phyloP scores from a whole-genome alignment of 192 early-diverging fungal species.

The Coemansia sp. region DNA sequence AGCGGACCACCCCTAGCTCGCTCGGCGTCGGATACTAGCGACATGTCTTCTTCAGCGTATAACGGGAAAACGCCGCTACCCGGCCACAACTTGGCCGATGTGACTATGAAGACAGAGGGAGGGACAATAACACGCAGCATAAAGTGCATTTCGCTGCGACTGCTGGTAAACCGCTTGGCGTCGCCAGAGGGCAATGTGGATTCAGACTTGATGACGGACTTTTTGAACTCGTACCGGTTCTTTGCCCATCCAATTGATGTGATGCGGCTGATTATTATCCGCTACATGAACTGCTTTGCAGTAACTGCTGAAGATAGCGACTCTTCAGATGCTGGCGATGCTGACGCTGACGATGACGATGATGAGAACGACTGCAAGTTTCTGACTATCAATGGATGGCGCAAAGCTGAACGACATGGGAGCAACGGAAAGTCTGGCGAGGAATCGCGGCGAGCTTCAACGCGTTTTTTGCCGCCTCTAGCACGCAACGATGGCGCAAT shows the following conservation, averaged over 20 bases:
- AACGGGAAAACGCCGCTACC: constrained; percentile 4
- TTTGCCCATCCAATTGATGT: constrained; percentile 64
- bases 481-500: constrained; percentile 49
- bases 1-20: constrained; percentile 18
- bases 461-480: constrained; percentile 23
- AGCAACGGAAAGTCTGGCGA: neutral
- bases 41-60: constrained; percentile 13
- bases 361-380: constrained; percentile 17
- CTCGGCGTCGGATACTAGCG: constrained; percentile 28
- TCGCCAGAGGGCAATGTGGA: constrained; percentile 59
- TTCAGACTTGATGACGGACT: constrained; percentile 60
- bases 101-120: constrained; percentile 48
- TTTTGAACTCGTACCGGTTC: constrained; percentile 66
- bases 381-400: constrained; percentile 49
- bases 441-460: constrained; percentile 6
- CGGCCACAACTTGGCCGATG: constrained; percentile 35
- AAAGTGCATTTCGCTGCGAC: constrained; percentile 46
- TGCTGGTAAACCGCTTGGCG: constrained; percentile 52
- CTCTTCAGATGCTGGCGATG: constrained; percentile 11
- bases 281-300: constrained; percentile 61
- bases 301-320: constrained; percentile 6
- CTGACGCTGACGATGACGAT: neutral
- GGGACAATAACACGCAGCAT: constrained; percentile 50
- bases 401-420: neutral
- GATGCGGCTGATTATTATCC: constrained; percentile 59